Conservation (phyloP, 148 eudicot genomes). For the Chenopodium album region DNA sequence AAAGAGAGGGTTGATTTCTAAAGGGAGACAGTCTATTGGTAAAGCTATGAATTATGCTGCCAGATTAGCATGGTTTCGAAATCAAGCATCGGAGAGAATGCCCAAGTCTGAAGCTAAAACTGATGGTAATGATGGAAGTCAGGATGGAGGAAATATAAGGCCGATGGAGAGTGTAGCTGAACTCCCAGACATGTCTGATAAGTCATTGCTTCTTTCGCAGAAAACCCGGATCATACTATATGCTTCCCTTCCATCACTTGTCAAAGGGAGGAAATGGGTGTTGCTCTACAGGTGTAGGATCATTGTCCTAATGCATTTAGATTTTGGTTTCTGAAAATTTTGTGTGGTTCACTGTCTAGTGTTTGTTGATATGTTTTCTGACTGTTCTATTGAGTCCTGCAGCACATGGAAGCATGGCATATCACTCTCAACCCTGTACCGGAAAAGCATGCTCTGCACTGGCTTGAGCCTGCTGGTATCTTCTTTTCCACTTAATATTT, state of each 20-base stretch:
- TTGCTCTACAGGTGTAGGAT: constrained; percentile 73
- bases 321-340: not conserved
- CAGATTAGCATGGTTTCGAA: constrained; percentile 55
- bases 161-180: constrained; percentile 32
- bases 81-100: constrained; percentile 45
- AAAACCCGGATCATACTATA: constrained; percentile 56
- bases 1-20: constrained; percentile 64
- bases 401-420: constrained; percentile 98
- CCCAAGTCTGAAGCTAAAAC: constrained; percentile 32
- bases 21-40: constrained; percentile 74
- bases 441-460: constrained; percentile 80
- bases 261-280: constrained; percentile 79
- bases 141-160: constrained; percentile 37
- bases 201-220: constrained; percentile 67
- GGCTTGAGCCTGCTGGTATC: constrained; percentile 88
- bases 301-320: constrained; percentile 1
- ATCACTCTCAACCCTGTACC: constrained; percentile 81
- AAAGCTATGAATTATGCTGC: constrained; percentile 71
- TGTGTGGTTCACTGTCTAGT: not conserved
- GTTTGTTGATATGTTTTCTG: constrained; percentile 8
- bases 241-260: constrained; percentile 67
- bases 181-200: constrained; percentile 79
- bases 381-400: constrained; percentile 22
- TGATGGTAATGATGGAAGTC: constrained; percentile 35
- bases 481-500: not conserved